phyloP scores from a whole-genome alignment of 176 grass and related monocot species.

The Hsuehochloa calcarea region DNA sequence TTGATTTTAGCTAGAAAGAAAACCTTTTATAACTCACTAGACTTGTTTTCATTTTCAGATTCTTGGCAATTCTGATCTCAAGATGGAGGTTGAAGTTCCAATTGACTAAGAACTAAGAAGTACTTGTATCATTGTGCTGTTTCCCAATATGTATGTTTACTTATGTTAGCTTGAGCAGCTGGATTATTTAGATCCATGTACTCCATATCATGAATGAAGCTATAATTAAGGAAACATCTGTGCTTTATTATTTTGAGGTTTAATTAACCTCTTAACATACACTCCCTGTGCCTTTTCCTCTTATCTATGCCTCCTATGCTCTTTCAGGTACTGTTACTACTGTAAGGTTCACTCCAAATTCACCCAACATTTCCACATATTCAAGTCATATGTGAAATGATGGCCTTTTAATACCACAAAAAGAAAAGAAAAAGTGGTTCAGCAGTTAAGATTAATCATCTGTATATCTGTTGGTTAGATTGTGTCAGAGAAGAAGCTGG shows the following conservation, averaged over 20 bases:
- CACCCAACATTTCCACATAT: neutral
- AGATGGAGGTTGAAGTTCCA: slow-evolving; percentile 93
- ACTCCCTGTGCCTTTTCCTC: neutral
- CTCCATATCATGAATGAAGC: slow-evolving; percentile 12
- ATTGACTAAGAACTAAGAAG: slow-evolving; percentile 72
- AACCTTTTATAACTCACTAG: neutral
- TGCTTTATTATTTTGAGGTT: slow-evolving; percentile 21
- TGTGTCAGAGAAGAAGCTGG: neutral
- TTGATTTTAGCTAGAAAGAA: neutral
- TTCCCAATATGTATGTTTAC: slow-evolving; percentile 8
- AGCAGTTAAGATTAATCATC: neutral
- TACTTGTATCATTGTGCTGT: slow-evolving; percentile 18
- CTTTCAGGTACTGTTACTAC: neutral
- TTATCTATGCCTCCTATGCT: neutral
- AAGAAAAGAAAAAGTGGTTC: neutral
- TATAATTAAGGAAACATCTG: slow-evolving; percentile 38
- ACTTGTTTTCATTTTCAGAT: slow-evolving; percentile 49
- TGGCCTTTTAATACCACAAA: neutral
- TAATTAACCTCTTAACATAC: neutral
- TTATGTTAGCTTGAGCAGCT: slow-evolving; percentile 24
- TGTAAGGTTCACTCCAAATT: slow-evolving; percentile 7
- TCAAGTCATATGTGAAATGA: neutral
- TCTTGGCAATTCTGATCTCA: slow-evolving; percentile 69
- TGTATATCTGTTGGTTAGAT: neutral
- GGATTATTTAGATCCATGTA: slow-evolving; percentile 32